Evolutionary conservation across 306 rosid species (phyloP).

Genomic region (Lagenaria siceraria): DNA sequence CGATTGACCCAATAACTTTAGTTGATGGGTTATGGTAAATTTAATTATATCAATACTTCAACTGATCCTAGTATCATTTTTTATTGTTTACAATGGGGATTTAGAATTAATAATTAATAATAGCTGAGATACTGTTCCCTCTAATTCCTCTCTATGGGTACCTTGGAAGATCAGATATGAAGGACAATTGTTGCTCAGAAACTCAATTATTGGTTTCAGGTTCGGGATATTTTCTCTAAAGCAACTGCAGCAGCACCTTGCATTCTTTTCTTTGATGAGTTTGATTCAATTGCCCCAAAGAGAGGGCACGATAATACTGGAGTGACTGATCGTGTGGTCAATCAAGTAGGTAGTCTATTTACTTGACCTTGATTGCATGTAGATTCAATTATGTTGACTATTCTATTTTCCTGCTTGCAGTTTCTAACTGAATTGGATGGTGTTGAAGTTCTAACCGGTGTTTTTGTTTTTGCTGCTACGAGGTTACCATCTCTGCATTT

Average conservation of each 20-base stretch:
- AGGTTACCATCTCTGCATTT: constrained; percentile 48
- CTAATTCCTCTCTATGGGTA: background rate
- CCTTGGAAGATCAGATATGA: background rate
- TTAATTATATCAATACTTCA: too few relatives aligned
- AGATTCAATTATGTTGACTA: constrained; percentile 12
- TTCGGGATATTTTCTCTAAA: constrained; percentile 86
- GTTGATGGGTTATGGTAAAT: too few relatives aligned
- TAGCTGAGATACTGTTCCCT: background rate
- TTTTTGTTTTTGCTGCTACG: constrained; percentile 97
- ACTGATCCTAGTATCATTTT: background rate
- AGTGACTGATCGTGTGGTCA: constrained; percentile 95
- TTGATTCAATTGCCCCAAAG: constrained; percentile 96
- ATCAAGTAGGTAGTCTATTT: constrained; percentile 49
- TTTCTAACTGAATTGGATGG: constrained; percentile 95
- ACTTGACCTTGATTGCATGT: constrained; percentile 1
- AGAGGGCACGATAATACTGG: constrained; percentile 99
- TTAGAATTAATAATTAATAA: background rate
- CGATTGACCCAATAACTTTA: too few relatives aligned
- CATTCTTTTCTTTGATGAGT: constrained; percentile 88
- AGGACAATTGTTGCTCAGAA: background rate
- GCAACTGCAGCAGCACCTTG: constrained; percentile 97
- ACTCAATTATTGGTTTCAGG: constrained; percentile 34
- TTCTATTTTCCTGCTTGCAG: constrained; percentile 37
- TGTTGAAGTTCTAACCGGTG: constrained; percentile 86
- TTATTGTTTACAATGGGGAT: background rate